Evolutionary conservation across 805 yeast genomes (phyloP), one percentile per base, ranked within the genome.

Genomic region (Myxozyma melibiosi): DNA sequence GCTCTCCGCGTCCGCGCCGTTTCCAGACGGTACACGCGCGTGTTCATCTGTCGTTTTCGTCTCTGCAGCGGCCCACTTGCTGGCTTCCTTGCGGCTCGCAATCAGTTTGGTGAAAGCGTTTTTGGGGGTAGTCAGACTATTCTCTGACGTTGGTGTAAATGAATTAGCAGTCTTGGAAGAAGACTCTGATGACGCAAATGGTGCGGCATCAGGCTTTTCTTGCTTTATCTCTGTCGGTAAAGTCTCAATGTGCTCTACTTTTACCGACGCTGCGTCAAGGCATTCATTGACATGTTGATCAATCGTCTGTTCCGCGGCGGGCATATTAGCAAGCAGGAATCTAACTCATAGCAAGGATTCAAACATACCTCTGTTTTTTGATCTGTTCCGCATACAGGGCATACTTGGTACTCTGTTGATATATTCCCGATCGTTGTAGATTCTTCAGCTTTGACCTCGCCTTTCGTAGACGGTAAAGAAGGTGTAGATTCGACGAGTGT

Each of bases 281-380:
- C 55, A 51, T 11, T 20, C 33, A 13, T 51, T 51, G 13, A 51
- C 55, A 35, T 51, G 55, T 14, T 24, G 49, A 8, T 51, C 55
- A 24, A 51, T 51, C 6, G 20, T 40, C 53, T 42, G 22, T 8
- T 25, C 11, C 6, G 45, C 9, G 9, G 18, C 7, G 7, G 18
- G 5, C 27, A 31, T 16, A 13, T 14, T 22, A 1, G 37, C 14
- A 5, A 40, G 8, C 14, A 37, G 25, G 4, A 6, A 49, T 5
- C 8, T n/a, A 14, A 25, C 11, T 14, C 13, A 22, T 4, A 11
- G 16, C 2, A 24, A 41, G 13, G 38, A n/a, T 2, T n/a, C n/a
- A 20, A 13, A n/a, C 38, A 14, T 16, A 41, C 49, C 25, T 51
- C 50, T 27, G 31, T 13, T 7, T 30, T 38, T 28, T 43, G 49